Conservation (phyloP, 1,284 basidiomycete species). For the Cystobasidiaceae sp. region DNA sequence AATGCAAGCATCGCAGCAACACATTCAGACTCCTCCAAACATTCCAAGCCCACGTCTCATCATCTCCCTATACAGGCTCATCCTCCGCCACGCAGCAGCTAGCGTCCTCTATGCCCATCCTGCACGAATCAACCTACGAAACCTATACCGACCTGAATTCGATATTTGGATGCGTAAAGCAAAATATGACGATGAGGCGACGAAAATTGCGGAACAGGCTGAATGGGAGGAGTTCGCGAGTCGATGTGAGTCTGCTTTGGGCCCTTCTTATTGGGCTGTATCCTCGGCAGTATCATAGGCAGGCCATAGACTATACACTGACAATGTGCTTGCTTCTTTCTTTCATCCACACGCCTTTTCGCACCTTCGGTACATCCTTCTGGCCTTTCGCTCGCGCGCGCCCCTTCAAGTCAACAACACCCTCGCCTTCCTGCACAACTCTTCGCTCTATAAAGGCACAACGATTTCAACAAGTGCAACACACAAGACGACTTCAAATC, state of each 20-base stretch:
- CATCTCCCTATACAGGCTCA: constrained; percentile 13
- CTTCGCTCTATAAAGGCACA: neutral
- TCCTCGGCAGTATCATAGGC: no score
- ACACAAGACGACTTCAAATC: constrained; percentile 22
- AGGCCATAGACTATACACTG: no score
- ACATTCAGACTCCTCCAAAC: no score
- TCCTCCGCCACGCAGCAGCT: constrained; percentile 16
- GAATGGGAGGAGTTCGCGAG: constrained; percentile 28
- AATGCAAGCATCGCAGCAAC: no score
- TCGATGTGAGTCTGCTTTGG: neutral
- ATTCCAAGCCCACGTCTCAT: no score
- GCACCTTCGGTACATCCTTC: no score
- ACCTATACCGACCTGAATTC: constrained; percentile 19
- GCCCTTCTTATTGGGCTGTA: no score
- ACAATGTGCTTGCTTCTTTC: no score
- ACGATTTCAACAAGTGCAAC: no score
- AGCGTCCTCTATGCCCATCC: constrained; percentile 21
- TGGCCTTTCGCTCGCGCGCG: neutral
- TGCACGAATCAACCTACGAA: constrained; percentile 8
- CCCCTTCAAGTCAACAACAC: constrained; percentile 33
- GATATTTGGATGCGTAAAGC: constrained; percentile 29
- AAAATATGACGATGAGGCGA: neutral
- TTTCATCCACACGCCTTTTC: no score
- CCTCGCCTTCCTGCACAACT: constrained; percentile 11
- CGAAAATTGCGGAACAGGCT: neutral